phyloP scores from a whole-genome alignment of 352 stramenopile genomes.

The Phytopythium chamaehyphon region DNA sequence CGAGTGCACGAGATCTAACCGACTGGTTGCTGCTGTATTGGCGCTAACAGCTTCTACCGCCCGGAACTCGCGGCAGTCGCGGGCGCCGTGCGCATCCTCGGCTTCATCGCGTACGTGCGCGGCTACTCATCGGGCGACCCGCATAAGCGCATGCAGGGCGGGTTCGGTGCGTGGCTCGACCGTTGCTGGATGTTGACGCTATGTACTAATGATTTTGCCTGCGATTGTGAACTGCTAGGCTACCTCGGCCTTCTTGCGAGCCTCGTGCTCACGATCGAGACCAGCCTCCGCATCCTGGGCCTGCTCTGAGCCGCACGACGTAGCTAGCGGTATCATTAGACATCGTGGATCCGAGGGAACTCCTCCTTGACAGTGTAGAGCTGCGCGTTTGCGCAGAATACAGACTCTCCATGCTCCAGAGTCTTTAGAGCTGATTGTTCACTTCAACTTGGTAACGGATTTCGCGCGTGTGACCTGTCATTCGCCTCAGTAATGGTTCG shows the following conservation, averaged over 20 bases:
- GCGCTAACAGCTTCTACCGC: slow-evolving; percentile 43
- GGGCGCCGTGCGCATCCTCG: slow-evolving; percentile 44
- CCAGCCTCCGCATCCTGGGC: slow-evolving; percentile 24
- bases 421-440: too few species aligned
- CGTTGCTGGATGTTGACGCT: not conserved
- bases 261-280: slow-evolving; percentile 27
- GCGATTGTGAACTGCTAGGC: slow-evolving; percentile 18
- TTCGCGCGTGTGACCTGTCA: too few species aligned
- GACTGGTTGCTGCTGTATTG: not conserved
- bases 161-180: slow-evolving; percentile 32
- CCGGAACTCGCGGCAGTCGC: slow-evolving; percentile 55
- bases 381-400: too few species aligned
- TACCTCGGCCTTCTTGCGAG: slow-evolving; percentile 43
- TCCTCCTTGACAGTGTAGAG: too few species aligned
- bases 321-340: too few species aligned
- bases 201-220: not conserved
- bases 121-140: slow-evolving; percentile 63
- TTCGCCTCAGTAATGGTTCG: too few species aligned
- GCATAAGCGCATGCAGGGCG: slow-evolving; percentile 52
- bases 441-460: too few species aligned
- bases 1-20: too few species aligned
- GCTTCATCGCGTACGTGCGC: slow-evolving; percentile 63
- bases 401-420: too few species aligned
- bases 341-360: too few species aligned
- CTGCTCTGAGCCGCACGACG: too few species aligned